phyloP scores from a whole-genome alignment of 2,329 filamentous ascomycete genomes.

The Penicillium sp. region DNA sequence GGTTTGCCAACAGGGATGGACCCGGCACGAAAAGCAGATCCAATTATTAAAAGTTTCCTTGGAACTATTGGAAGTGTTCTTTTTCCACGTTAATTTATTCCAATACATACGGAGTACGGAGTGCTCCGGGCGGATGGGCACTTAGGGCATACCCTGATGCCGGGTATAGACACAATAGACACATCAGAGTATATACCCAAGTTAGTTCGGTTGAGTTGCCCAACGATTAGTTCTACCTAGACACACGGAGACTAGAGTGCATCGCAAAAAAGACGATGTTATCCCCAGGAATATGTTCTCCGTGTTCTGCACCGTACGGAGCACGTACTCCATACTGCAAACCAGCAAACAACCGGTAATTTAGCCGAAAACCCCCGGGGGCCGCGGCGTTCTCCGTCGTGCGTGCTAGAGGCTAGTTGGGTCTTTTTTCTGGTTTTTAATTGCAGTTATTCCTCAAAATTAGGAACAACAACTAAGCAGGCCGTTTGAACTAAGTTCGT shows the following conservation, averaged over 20 bases:
- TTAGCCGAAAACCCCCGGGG: background rate
- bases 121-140: too few relatives aligned
- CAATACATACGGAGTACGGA: background rate
- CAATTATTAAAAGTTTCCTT: background rate
- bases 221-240: too few relatives aligned
- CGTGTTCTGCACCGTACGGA: background rate
- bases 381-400: too few relatives aligned
- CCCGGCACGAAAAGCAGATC: background rate
- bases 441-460: constrained; percentile 10
- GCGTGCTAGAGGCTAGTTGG: background rate
- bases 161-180: too few relatives aligned
- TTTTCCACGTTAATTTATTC: background rate
- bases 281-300: too few relatives aligned
- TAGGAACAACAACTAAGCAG: constrained; percentile 8
- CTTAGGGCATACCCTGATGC: background rate
- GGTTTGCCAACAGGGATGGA: constrained; percentile 4
- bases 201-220: too few relatives aligned
- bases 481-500: constrained; percentile 15
- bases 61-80: background rate
- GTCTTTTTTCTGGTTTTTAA: background rate
- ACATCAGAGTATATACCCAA: too few relatives aligned
- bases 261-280: too few relatives aligned
- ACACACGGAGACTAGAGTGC: too few relatives aligned
- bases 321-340: background rate
- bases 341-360: background rate